Conservation (phyloP, 208 protist species). For the Leishmania tarentolae region DNA sequence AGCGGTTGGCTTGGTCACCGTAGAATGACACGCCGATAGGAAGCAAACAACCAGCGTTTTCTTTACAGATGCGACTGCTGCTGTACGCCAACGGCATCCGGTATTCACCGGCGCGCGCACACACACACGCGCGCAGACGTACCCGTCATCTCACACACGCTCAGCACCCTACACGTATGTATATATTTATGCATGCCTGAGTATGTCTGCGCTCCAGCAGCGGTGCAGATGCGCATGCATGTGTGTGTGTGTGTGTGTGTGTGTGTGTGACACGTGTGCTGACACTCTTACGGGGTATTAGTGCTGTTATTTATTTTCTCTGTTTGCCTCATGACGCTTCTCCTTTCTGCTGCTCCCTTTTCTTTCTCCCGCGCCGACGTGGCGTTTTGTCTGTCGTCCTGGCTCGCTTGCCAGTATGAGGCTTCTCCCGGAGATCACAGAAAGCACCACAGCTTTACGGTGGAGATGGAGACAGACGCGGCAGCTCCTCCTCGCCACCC, state of each 20-base stretch:
- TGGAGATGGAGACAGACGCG: not conserved
- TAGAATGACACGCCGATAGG: too few species aligned
- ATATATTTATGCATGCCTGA: slow-evolving; percentile 7
- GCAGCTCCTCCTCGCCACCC: not conserved
- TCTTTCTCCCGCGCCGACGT: not conserved
- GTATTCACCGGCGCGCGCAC: not conserved
- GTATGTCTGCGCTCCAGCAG: not conserved
- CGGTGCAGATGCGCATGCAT: not conserved
- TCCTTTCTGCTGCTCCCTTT: not conserved
- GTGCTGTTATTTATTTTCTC: too few species aligned
- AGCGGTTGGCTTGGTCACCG: too few species aligned
- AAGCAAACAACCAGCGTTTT: not conserved
- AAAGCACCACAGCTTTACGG: not conserved
- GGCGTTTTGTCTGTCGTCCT: not conserved
- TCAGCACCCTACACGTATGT: not conserved
- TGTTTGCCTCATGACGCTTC: not conserved
- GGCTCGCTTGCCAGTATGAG: not conserved
- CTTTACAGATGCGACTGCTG: not conserved
- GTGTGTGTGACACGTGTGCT: not conserved
- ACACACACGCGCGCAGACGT: not conserved
- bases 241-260: not conserved
- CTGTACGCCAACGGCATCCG: not conserved
- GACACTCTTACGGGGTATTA: too few species aligned
- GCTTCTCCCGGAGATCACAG: not conserved
- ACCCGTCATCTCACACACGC: not conserved